These are phyloP conservation scores for Aegilops longissima DNA, from an alignment of 176 grass and related monocot species.

Conservation along the genomic window DNA sequence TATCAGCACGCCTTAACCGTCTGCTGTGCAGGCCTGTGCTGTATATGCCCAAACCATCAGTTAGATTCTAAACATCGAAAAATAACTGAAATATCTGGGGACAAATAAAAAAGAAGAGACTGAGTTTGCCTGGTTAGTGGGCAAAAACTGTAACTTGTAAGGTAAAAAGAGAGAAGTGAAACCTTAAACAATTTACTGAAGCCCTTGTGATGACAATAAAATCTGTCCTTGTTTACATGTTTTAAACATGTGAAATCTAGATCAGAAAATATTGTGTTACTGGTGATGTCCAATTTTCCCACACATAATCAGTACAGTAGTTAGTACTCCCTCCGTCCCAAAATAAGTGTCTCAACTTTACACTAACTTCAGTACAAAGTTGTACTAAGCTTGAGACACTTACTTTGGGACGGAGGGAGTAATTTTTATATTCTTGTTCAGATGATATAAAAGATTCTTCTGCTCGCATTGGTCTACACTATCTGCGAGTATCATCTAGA, in stretches of 20 bases:
- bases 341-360: no score
- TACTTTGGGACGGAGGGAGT: no score
- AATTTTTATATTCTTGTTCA: background rate
- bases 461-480: no score
- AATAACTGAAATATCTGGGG: background rate
- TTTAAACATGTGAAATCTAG: background rate
- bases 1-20: no score
- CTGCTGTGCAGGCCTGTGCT: no score
- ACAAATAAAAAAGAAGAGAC: background rate
- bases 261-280: background rate
- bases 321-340: background rate
- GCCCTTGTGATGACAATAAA: background rate
- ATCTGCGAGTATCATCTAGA: no score
- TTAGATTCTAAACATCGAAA: background rate
- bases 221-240: background rate
- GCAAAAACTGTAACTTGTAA: background rate
- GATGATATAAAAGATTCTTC: background rate
- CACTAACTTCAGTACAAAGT: no score
- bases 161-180: background rate
- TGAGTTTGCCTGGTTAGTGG: background rate
- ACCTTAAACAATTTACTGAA: background rate
- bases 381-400: no score
- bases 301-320: background rate
- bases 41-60: no score
- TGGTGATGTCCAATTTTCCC: background rate